These are phyloP conservation scores for Cryptosporidium tyzzeri DNA, from an alignment of 169 alveolate species.

Conservation along the genomic window DNA sequence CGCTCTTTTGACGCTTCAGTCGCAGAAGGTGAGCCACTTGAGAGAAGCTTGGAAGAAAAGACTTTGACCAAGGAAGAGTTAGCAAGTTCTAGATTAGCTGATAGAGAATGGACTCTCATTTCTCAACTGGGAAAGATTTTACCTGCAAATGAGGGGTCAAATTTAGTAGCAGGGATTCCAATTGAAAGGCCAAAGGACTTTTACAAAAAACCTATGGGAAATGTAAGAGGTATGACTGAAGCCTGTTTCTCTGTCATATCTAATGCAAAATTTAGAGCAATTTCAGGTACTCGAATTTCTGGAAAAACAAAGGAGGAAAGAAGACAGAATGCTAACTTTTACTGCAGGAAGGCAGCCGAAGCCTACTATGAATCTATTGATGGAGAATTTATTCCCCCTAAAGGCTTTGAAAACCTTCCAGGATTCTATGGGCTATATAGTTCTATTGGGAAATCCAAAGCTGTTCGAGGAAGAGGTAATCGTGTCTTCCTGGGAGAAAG, in stretches of 20 bases:
- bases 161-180: constrained; percentile 44
- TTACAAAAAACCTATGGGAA: constrained; percentile 36
- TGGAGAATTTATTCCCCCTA: constrained; percentile 57
- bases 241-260: constrained; percentile 17
- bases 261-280: constrained; percentile 57
- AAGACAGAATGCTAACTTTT: constrained; percentile 23
- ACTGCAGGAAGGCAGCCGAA: constrained; percentile 69
- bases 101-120: constrained; percentile 63
- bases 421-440: constrained; percentile 17
- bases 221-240: constrained; percentile 54
- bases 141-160: constrained; percentile 26
- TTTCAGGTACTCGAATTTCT: constrained; percentile 39
- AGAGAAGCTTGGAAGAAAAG: background rate
- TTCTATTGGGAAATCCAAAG: constrained; percentile 42
- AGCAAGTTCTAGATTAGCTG: constrained; percentile 38
- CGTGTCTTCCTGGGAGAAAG: constrained; percentile 39
- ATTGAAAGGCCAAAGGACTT: constrained; percentile 50
- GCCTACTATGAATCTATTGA: constrained; percentile 33
- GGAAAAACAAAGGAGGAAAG: constrained; percentile 72
- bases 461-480: constrained; percentile 33
- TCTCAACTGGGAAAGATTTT: constrained; percentile 19
- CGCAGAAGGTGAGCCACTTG: background rate
- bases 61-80: background rate
- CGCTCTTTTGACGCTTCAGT: background rate
- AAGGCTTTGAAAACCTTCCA: constrained; percentile 21